Evolutionary conservation across 2,329 filamentous ascomycete species (phyloP).

Genomic region (Trichoderma atrobrunneum): DNA sequence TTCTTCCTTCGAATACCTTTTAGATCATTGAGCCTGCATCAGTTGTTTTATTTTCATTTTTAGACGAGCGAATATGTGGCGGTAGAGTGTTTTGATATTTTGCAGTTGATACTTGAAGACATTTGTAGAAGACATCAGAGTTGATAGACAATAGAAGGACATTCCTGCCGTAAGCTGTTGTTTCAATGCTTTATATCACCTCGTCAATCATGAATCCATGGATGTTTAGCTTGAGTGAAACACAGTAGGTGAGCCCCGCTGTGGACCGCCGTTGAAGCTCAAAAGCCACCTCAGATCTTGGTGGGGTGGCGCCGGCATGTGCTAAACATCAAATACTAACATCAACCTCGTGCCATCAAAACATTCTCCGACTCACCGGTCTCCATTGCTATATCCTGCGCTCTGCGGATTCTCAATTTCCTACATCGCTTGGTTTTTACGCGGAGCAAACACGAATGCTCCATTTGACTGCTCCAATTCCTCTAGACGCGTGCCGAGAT

Average conservation of each 20-base stretch:
- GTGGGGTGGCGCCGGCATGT: slow-evolving; percentile 2
- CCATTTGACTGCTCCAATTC: background rate
- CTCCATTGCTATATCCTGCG: background rate
- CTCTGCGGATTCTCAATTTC: background rate
- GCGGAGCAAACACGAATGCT: background rate
- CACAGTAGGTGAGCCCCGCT: slow-evolving; percentile 15
- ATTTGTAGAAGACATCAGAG: background rate
- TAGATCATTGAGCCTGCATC: slow-evolving; percentile 19
- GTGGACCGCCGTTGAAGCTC: slow-evolving; percentile 5
- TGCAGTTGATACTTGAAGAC: background rate
- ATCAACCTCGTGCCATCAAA: slow-evolving; percentile 2
- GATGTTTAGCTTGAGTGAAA: background rate
- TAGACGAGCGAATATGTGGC: background rate
- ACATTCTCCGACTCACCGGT: background rate
- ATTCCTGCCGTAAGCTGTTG: background rate
- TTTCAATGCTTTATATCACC: background rate
- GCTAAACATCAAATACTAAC: background rate
- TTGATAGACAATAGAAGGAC: slow-evolving; percentile 15
- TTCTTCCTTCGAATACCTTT: slow-evolving; percentile 25
- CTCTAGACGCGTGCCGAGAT: background rate
- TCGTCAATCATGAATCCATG: background rate
- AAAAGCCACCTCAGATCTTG: slow-evolving; percentile 8
- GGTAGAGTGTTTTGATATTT: slow-evolving; percentile 1
- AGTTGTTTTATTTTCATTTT: background rate
- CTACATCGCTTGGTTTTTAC: background rate